Base-by-base conservation (phyloP, 441 rosid species). In the Eruca vesicaria region DNA sequence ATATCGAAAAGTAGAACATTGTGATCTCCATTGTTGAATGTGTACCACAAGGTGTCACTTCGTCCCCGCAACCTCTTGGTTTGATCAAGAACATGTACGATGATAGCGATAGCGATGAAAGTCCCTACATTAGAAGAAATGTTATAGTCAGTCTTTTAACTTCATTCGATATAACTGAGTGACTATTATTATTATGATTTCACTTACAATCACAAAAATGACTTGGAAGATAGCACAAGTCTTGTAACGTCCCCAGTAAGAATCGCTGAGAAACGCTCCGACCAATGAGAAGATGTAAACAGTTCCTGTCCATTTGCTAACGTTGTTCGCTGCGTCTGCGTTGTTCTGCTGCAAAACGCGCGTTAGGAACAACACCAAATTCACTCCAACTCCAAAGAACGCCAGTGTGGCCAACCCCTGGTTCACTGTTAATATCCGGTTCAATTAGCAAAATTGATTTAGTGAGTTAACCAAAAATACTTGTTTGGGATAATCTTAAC, bases 231-330 rank as follows among this genome's bases (percentile, higher is more conserved):
- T 87, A 68, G 97, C 98, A 84, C 99, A 94, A 4, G 99, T 96
- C 78, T 92, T 92, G 96, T 80, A 94, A 82, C 99, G 80, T 26
- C 99, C 99, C 98, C 98, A 96, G 73, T 96, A 96, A 48, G 99
- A 94, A 72, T 94, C 98, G 48, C 98, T 94, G 5, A 96, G 89
- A 74, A 96, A 94, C 60, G 99, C 99, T 9, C 98, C 99, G 2
- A 96, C 94, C 10, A 96, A 85, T 15, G 99, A 96, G 86, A 92
- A 96, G 61, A 96, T 92, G 63, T 96, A 96, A 72, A 96, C 99
- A 8, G 99, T 96, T 58, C 98, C 98, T 18, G 99, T 96, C 99
- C 99, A 96, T 84, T 94, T 96, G 93, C 99, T 96, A 10, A 96
- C 99, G 57, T 84, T 94, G 60, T 94, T 96, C 4, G 98, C 99